Evolutionary conservation across 495 filamentous ascomycete species (phyloP).

Genomic region (Annulohypoxylon maeteangense): DNA sequence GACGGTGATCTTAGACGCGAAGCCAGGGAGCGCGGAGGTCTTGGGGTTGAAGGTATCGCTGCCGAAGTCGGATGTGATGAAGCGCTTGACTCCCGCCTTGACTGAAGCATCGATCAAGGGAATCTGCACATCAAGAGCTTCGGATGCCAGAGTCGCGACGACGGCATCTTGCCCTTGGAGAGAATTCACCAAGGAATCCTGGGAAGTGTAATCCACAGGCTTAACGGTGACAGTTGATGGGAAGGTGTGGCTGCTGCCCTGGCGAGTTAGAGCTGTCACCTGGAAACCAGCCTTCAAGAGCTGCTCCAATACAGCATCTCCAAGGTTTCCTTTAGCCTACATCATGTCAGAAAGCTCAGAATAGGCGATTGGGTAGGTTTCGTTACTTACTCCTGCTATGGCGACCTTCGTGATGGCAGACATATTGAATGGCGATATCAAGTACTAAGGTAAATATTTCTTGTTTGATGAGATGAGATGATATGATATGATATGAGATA

Average conservation of each 20-base stretch:
- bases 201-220: slow-evolving; percentile 60
- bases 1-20: slow-evolving; percentile 55
- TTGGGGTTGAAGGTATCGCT: slow-evolving; percentile 53
- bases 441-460: neutral
- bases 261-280: slow-evolving; percentile 63
- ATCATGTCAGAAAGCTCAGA: neutral
- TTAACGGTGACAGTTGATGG: slow-evolving; percentile 51
- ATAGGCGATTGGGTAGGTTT: neutral
- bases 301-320: slow-evolving; percentile 58
- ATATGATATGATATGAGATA: neutral
- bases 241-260: slow-evolving; percentile 46
- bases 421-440: slow-evolving; percentile 44
- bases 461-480: neutral
- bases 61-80: slow-evolving; percentile 68
- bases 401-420: slow-evolving; percentile 53
- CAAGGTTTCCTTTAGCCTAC: slow-evolving; percentile 61
- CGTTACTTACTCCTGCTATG: slow-evolving; percentile 52
- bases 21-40: slow-evolving; percentile 53
- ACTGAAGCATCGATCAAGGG: slow-evolving; percentile 62
- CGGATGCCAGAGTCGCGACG: slow-evolving; percentile 47
- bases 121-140: slow-evolving; percentile 46
- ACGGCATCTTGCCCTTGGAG: slow-evolving; percentile 62
- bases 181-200: slow-evolving; percentile 56
- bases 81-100: slow-evolving; percentile 61
- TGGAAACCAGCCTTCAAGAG: slow-evolving; percentile 61